Evolutionary conservation across 2,329 filamentous ascomycete genomes (phyloP).

Genomic region (Clonostachys rosea): DNA sequence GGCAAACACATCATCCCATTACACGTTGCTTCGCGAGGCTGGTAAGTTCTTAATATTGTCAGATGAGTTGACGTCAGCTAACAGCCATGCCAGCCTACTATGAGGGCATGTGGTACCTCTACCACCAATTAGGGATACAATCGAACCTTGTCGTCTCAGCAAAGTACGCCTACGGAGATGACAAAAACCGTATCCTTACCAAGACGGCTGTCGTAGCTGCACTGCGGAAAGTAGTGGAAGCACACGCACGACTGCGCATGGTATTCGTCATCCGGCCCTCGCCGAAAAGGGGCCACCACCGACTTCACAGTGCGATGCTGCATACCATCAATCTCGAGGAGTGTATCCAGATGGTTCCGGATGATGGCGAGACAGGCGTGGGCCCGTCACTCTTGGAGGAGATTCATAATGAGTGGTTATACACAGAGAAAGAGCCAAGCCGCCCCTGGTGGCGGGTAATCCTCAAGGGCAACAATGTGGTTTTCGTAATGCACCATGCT

Average conservation of each 20-base stretch:
- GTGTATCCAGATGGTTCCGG: background rate
- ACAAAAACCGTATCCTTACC: background rate
- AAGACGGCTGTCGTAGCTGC: too few relatives aligned
- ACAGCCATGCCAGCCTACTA: background rate
- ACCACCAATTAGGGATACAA: conserved; percentile 11
- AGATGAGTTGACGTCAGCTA: background rate
- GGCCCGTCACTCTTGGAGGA: background rate
- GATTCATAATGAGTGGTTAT: background rate
- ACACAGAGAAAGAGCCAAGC: background rate
- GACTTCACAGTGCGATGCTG: background rate
- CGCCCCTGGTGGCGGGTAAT: background rate
- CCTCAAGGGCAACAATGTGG: background rate
- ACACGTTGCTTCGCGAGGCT: background rate
- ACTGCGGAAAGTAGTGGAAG: too few relatives aligned
- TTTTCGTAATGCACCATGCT: background rate
- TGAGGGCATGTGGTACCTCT: conserved; percentile 10
- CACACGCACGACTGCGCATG: conserved; percentile 8
- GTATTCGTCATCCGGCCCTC: conserved; percentile 5
- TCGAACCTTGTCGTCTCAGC: conserved; percentile 14
- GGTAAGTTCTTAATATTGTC: background rate
- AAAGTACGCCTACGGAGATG: conserved; percentile 3
- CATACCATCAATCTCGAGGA: background rate
- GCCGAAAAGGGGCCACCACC: background rate
- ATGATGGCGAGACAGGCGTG: background rate
- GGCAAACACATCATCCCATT: background rate